Base-by-base conservation (phyloP, 257 asterid species). In the Cruciata laevipes region DNA sequence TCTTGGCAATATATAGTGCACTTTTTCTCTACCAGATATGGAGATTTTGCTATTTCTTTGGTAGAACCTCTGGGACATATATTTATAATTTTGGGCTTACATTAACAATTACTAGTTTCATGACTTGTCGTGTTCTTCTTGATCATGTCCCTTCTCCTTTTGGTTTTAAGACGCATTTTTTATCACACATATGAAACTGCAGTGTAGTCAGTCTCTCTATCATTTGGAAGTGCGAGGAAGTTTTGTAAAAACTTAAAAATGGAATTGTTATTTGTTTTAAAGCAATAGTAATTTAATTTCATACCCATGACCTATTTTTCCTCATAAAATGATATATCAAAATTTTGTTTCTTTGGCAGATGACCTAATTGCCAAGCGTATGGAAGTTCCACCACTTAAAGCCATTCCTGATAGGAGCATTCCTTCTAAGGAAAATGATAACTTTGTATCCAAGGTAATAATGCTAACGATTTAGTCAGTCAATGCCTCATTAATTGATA, bases 351-450 rank as follows among this genome's bases (percentile, higher is more conserved):
- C 71, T 80, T 56, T 62, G 71, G 65, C 79, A 93, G 99, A 88
- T 73, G 99, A 90, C 81, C 96, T 97, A 56, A 82, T 88, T 75
- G 95, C 99, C 38, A 90, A 79, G 74, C 83, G 89, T 69, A 63
- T 63, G 53, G 70, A 71, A 33, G 49, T 75, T 55, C 66, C 83
- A 64, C 76, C 87, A 37, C 75, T 85, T 59, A 85, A 82, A 67
- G 79, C 61, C 67, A 73, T 76, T 71, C 68, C 80, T 40, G 95
- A 78, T 61, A 71, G 70, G 32, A 67, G 56, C 69, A 79, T 76
- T 63, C 66, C 82, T 52, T 61, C 83, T 57, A 65, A 63, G 68
- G 76, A 71, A 73, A 84, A 95, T 67, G 72, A 71, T 33, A 66
- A 35, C 32, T 55, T 44, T 63, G 70, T 55, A 37, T 65, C 74